Conservation (phyloP, 2,329 filamentous ascomycete genomes). For the Alternaria arbusti region DNA sequence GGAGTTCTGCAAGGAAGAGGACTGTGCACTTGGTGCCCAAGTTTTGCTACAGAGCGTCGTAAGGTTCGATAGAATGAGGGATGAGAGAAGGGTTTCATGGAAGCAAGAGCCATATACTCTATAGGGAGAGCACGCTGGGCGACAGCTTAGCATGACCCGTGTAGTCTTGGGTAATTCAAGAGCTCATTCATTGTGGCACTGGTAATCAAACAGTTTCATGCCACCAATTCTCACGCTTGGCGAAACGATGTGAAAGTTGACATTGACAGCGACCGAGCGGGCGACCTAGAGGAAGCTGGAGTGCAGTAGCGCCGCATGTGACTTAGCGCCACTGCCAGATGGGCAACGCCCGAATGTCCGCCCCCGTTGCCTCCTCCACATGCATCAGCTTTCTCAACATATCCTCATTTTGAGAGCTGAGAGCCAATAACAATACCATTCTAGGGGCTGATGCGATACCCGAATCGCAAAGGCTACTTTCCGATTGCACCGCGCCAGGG, state of each 20-base stretch:
- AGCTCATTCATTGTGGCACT: background rate
- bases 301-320: background rate
- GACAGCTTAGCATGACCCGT: background rate
- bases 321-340: background rate
- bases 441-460: background rate
- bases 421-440: background rate
- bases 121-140: background rate
- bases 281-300: background rate
- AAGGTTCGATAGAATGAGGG: constrained; percentile 56
- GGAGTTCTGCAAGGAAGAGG: constrained; percentile 54
- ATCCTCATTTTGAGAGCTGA: background rate
- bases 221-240: background rate
- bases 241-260: background rate
- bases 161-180: background rate
- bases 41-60: constrained; percentile 59
- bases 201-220: background rate
- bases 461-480: background rate
- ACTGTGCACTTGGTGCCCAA: constrained; percentile 56
- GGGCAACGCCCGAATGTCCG: background rate
- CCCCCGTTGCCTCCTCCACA: background rate
- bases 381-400: background rate
- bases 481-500: background rate
- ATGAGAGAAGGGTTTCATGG: constrained; percentile 41
- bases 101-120: constrained; percentile 37
- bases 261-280: background rate